These are phyloP conservation scores for Combretum micranthum DNA, from an alignment of 345 rosid species.

Conservation along the genomic window DNA sequence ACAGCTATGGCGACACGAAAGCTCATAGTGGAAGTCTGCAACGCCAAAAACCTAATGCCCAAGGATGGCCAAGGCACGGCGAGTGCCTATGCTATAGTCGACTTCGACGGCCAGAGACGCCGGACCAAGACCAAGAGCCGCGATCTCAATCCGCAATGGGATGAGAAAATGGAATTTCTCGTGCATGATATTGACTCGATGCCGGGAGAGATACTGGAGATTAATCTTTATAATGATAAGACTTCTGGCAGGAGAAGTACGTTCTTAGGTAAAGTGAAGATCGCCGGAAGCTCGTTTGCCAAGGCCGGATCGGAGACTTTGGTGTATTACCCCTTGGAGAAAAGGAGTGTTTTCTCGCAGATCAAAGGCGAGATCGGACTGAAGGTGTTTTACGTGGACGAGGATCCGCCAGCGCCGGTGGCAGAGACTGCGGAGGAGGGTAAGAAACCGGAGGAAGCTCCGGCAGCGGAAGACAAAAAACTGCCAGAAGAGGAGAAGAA, in stretches of 20 bases:
- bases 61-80: conserved; percentile 96
- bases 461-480: conserved; percentile 29
- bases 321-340: conserved; percentile 77
- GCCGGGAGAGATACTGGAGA: conserved; percentile 59
- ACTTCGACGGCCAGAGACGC: conserved; percentile 75
- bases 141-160: conserved; percentile 90
- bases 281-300: conserved; percentile 47
- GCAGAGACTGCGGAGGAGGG: conserved; percentile 18
- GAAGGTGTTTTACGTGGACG: conserved; percentile 64
- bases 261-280: conserved; percentile 75
- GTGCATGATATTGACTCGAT: conserved; percentile 55
- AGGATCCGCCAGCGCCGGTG: conserved; percentile 39
- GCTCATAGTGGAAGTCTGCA: conserved; percentile 69
- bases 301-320: conserved; percentile 58
- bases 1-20: conserved; percentile 52
- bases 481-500: conserved; percentile 27
- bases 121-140: conserved; percentile 72
- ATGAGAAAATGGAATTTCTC: conserved; percentile 74
- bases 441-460: conserved; percentile 22
- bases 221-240: conserved; percentile 76
- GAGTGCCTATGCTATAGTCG: conserved; percentile 73
- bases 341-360: conserved; percentile 82
- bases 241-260: conserved; percentile 56
- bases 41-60: conserved; percentile 80
- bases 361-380: conserved; percentile 79